phyloP scores from a whole-genome alignment of 2,329 filamentous ascomycete genomes.

The Alternaria tenuissima region DNA sequence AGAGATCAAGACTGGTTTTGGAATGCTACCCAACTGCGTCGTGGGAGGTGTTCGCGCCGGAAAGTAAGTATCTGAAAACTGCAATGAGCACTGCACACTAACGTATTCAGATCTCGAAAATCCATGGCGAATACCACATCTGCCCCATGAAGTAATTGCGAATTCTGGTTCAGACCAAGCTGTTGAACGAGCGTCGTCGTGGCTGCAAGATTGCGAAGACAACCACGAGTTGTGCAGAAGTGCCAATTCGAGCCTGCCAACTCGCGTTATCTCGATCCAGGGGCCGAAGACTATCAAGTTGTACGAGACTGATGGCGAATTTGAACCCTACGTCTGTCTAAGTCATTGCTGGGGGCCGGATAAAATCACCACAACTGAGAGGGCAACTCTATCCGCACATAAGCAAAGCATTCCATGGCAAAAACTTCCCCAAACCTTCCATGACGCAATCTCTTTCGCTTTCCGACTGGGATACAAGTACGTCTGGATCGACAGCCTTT shows the following conservation, averaged over 20 bases:
- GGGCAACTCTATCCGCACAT: neutral
- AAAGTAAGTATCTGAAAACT: neutral
- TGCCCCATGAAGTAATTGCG: neutral
- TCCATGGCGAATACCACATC: neutral
- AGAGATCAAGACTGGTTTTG: neutral
- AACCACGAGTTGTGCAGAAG: constrained; percentile 1
- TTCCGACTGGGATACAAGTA: constrained; percentile 19
- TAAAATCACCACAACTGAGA: neutral
- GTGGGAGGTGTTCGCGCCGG: neutral
- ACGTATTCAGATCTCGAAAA: neutral
- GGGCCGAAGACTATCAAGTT: neutral
- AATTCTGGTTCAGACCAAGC: constrained; percentile 3
- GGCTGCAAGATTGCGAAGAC: neutral
- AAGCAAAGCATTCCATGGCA: constrained; percentile 12
- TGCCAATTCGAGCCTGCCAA: neutral
- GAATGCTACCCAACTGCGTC: constrained; percentile 2
- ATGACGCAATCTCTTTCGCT: constrained; percentile 20
- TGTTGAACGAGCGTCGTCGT: neutral
- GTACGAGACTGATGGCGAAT: constrained; percentile 4
- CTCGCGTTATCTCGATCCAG: constrained; percentile 6
- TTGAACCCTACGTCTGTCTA: constrained; percentile 2
- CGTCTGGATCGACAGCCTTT: constrained; percentile 30
- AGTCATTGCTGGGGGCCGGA: constrained; percentile 13
- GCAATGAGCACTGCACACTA: neutral
- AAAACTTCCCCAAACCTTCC: constrained; percentile 17